These are phyloP conservation scores for Xylariomycetidae sp. DNA, from an alignment of 2,329 filamentous ascomycete species.

Conservation along the genomic window DNA sequence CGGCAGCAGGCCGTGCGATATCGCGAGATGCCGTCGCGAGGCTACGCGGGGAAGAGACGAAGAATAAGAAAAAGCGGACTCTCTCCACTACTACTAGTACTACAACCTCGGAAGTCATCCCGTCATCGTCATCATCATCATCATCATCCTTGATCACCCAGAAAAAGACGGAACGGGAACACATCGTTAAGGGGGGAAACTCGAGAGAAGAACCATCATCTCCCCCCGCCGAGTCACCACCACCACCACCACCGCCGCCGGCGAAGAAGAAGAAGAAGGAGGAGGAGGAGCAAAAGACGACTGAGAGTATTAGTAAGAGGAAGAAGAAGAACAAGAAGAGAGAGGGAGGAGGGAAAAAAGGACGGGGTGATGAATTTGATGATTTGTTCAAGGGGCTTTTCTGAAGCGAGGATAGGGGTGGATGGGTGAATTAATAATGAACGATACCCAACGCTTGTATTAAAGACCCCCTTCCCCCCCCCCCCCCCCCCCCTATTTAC, in stretches of 20 bases:
- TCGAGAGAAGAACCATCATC: neutral
- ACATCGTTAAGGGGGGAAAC: neutral
- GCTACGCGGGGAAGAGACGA: slow-evolving; percentile 37
- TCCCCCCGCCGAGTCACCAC: neutral
- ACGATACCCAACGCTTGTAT: too few relatives aligned
- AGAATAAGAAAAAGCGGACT: slow-evolving; percentile 29
- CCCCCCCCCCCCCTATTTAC: too few relatives aligned
- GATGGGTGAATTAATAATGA: too few relatives aligned
- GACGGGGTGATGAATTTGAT: slow-evolving; percentile 62
- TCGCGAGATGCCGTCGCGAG: slow-evolving; percentile 24
- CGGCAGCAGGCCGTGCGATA: too few relatives aligned
- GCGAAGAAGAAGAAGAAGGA: slow-evolving; percentile 3
- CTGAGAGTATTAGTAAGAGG: slow-evolving; percentile 16
- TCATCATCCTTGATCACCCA: too few relatives aligned
- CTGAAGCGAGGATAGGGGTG: too few relatives aligned
- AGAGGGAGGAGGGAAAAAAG: slow-evolving; percentile 53
- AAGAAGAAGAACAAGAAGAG: slow-evolving; percentile 27
- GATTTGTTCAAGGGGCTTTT: slow-evolving; percentile 63
- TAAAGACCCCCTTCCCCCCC: too few relatives aligned
- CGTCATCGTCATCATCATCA: too few relatives aligned
- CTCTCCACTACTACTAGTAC: too few relatives aligned
- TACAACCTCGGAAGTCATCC: too few relatives aligned
- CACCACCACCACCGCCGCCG: neutral
- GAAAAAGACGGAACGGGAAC: neutral
- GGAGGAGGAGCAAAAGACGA: slow-evolving; percentile 18